These are phyloP conservation scores for Protomyces gravidus DNA, from an alignment of 1,139 yeast species.

Conservation along the genomic window DNA sequence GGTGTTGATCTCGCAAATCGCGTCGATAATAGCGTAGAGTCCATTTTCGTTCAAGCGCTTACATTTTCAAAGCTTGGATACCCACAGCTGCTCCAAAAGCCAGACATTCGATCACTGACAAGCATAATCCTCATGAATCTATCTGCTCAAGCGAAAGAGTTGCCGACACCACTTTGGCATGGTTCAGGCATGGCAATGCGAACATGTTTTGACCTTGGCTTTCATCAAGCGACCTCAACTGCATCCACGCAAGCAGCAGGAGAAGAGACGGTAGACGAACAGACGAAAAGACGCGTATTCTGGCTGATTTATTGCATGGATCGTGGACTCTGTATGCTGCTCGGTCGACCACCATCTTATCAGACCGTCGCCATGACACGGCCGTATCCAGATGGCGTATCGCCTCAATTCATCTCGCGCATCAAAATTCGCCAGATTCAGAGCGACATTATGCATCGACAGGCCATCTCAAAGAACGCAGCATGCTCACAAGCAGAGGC, in stretches of 20 bases:
- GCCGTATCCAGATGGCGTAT: slow-evolving; percentile 3
- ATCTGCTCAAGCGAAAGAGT: slow-evolving; percentile 12
- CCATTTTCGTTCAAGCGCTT: slow-evolving; percentile 1
- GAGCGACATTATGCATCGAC: slow-evolving; percentile 6
- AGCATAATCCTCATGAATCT: slow-evolving; percentile 3
- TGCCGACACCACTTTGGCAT: slow-evolving; percentile 15
- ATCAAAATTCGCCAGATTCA: slow-evolving; percentile 18
- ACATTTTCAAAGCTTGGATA: slow-evolving; percentile 7
- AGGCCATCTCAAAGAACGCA: not conserved
- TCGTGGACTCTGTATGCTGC: slow-evolving; percentile 11
- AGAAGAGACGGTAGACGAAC: not conserved
- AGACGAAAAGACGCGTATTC: slow-evolving; percentile 9
- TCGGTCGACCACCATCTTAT: slow-evolving; percentile 8
- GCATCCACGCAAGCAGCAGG: not conserved
- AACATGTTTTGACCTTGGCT: slow-evolving; percentile 11
- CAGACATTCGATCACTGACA: slow-evolving; percentile 1
- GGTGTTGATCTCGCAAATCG: slow-evolving; percentile 11
- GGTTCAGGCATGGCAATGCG: slow-evolving; percentile 12
- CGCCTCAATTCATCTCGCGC: slow-evolving; percentile 6
- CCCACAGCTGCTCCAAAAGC: slow-evolving; percentile 3
- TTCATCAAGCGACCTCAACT: not conserved
- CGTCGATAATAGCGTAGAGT: not conserved
- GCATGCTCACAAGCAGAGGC: not conserved
- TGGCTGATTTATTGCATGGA: slow-evolving; percentile 18
- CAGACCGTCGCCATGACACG: slow-evolving; percentile 5